Conservation (phyloP, 2,329 filamentous ascomycete genomes). For the Clonostachys chloroleuca region DNA sequence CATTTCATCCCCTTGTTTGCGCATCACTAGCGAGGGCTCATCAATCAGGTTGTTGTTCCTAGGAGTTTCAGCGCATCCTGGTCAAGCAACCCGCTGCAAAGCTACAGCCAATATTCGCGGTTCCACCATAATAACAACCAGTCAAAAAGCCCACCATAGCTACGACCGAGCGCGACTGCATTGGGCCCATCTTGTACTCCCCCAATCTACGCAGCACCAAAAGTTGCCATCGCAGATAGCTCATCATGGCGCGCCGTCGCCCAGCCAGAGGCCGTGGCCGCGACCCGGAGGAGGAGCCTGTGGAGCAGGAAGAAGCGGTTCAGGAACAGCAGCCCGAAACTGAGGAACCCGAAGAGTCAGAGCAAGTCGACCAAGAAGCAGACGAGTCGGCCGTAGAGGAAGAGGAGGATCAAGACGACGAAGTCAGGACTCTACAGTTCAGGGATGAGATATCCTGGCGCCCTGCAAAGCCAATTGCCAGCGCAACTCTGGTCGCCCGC, state of each 20-base stretch:
- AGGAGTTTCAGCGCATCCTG: too few relatives aligned
- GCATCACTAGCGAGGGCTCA: too few relatives aligned
- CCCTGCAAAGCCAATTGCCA: slow-evolving; percentile 83
- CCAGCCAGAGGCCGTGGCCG: not conserved
- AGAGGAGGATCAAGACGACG: slow-evolving; percentile 7
- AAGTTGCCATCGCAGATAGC: too few relatives aligned
- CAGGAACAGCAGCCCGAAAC: slow-evolving; percentile 4
- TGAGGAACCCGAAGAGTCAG: slow-evolving; percentile 4
- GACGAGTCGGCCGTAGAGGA: slow-evolving; percentile 4
- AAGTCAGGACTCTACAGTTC: slow-evolving; percentile 60
- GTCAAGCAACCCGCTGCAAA: too few relatives aligned
- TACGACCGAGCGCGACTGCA: too few relatives aligned
- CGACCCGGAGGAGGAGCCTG: not conserved
- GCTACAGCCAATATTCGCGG: too few relatives aligned
- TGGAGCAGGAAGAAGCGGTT: slow-evolving; percentile 9
- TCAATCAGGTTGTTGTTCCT: too few relatives aligned
- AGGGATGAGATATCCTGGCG: slow-evolving; percentile 86
- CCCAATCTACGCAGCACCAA: too few relatives aligned
- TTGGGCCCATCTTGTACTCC: too few relatives aligned
- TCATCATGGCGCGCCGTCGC: not conserved
- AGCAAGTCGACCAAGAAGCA: slow-evolving; percentile 1
- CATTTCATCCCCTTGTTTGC: too few relatives aligned
- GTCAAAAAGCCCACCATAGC: too few relatives aligned
- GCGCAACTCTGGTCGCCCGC: slow-evolving; percentile 75
- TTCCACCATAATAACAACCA: too few relatives aligned